Conservation (phyloP, 148 eudicot genomes). For the Rhododendron ovatum region DNA sequence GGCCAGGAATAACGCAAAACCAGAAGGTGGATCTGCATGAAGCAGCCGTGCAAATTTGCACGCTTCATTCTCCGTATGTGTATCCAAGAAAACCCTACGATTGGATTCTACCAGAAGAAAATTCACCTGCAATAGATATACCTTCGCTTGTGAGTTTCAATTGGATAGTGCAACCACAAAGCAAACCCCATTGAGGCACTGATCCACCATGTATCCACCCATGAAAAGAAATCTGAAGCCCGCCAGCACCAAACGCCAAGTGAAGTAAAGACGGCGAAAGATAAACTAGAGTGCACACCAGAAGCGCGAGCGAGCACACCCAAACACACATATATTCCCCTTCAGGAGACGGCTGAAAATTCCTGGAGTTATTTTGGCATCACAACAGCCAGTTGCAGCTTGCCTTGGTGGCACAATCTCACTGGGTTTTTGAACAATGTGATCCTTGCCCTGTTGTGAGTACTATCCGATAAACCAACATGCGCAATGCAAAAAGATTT, state of each 20-base stretch:
- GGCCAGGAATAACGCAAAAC: neutral
- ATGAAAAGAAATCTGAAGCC: neutral
- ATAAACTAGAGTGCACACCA: neutral
- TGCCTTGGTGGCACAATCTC: conserved; percentile 58
- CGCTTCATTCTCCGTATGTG: neutral
- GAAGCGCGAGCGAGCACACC: neutral
- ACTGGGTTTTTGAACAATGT: conserved; percentile 63
- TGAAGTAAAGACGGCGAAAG: neutral
- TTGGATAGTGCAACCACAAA: neutral
- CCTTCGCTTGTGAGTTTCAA: neutral
- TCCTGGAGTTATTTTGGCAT: conserved; percentile 33
- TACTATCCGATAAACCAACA: conserved; percentile 39
- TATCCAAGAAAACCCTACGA: neutral
- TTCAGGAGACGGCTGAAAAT: neutral
- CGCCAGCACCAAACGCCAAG: neutral
- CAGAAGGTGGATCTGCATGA: neutral
- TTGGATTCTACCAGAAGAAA: neutral
- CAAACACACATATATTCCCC: neutral
- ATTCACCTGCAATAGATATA: neutral
- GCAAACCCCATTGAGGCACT: neutral
- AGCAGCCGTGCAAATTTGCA: neutral
- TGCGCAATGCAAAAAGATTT: conserved; percentile 73
- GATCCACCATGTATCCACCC: neutral
- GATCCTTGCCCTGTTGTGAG: conserved; percentile 35
- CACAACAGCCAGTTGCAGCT: conserved; percentile 55